Conservation (phyloP, 139 green algal species). For the Chlamydomonas asymmetrica region DNA sequence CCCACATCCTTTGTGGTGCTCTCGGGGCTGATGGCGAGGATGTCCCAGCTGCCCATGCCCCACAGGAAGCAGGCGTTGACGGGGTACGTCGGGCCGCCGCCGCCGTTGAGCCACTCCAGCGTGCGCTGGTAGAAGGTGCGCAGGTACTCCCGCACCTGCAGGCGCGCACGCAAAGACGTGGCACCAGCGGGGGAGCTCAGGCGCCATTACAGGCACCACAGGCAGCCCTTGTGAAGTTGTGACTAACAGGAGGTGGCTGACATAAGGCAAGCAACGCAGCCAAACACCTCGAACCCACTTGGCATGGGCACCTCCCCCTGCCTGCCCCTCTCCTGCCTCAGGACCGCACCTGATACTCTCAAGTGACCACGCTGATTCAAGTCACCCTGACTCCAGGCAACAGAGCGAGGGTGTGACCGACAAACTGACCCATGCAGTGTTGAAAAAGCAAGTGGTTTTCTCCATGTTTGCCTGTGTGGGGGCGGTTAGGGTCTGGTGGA, state of each 20-base stretch:
- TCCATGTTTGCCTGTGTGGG: not conserved
- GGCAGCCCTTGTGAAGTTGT: not conserved
- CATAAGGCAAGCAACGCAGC: too few species aligned
- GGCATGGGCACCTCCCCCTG: too few species aligned
- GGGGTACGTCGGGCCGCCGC: constrained; percentile 2
- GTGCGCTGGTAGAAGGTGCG: not conserved
- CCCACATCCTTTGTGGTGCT: not conserved
- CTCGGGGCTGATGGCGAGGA: constrained; percentile 23
- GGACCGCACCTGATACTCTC: too few species aligned
- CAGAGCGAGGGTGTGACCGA: not conserved
- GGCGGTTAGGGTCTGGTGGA: too few species aligned
- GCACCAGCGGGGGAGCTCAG: too few species aligned
- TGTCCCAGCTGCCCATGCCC: constrained; percentile 19
- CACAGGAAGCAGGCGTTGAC: constrained; percentile 9
- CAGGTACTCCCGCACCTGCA: not conserved
- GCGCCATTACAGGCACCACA: not conserved
- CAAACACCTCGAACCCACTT: too few species aligned
- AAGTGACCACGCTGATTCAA: not conserved
- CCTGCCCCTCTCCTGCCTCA: too few species aligned
- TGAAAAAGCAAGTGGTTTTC: not conserved
- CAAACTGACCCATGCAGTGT: not conserved
- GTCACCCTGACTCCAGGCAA: not conserved
- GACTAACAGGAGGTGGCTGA: not conserved
- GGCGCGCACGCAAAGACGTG: too few species aligned
- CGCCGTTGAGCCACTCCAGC: not conserved